These are phyloP conservation scores for Epicoccum sorghinum DNA, from an alignment of 2,329 filamentous ascomycete species.

Conservation along the genomic window DNA sequence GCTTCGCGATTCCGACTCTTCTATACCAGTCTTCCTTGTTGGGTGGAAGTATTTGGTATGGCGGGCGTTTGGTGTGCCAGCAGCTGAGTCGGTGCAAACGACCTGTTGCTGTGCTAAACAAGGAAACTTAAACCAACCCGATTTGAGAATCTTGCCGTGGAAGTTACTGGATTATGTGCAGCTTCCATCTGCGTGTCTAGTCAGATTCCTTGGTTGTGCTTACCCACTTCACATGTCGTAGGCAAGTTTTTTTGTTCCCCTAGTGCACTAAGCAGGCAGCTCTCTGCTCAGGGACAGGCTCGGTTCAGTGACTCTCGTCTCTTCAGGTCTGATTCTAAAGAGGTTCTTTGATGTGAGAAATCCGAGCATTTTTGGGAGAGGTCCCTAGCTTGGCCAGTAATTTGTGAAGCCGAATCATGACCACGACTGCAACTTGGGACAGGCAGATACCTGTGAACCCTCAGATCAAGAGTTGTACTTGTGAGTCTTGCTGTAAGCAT, in stretches of 20 bases:
- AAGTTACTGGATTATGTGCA: too few relatives aligned
- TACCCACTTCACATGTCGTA: too few relatives aligned
- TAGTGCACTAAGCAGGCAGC: too few relatives aligned
- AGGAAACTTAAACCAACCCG: conserved; percentile 14
- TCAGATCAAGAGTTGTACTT: background rate
- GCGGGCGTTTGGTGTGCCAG: conserved; percentile 35
- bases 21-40: background rate
- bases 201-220: too few relatives aligned
- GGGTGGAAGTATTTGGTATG: background rate
- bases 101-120: background rate
- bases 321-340: too few relatives aligned
- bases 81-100: conserved; percentile 28
- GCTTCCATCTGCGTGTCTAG: too few relatives aligned
- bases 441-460: conserved; percentile 19
- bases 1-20: conserved; percentile 28
- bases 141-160: too few relatives aligned
- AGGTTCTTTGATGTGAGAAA: background rate
- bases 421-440: conserved; percentile 30
- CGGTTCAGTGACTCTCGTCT: too few relatives aligned
- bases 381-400: conserved; percentile 27
- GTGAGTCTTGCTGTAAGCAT: background rate
- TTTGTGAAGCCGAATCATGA: conserved; percentile 33
- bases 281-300: too few relatives aligned
- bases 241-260: too few relatives aligned
- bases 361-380: conserved; percentile 26